phyloP scores from a whole-genome alignment of 2,329 filamentous ascomycete genomes.

The Nemania serpens region DNA sequence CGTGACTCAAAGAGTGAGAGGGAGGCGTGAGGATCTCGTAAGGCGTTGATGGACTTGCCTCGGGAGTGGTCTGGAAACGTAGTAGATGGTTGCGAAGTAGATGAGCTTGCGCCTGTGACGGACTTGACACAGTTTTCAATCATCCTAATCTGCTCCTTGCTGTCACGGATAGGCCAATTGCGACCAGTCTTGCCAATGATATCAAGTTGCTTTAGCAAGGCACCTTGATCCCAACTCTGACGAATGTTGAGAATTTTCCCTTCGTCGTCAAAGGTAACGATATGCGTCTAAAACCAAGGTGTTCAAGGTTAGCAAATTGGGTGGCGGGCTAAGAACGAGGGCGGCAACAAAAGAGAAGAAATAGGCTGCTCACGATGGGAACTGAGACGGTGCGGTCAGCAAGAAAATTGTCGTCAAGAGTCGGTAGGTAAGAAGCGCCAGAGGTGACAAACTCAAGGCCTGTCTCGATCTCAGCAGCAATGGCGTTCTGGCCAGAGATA shows the following conservation, averaged over 20 bases:
- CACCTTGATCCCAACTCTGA: slow-evolving; percentile 93
- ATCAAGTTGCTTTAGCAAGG: slow-evolving; percentile 89
- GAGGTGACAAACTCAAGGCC: slow-evolving; percentile 79
- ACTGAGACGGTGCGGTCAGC: slow-evolving; percentile 79
- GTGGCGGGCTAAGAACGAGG: background rate
- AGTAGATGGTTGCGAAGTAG: slow-evolving; percentile 43
- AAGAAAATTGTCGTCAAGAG: slow-evolving; percentile 92
- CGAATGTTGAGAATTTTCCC: slow-evolving; percentile 86
- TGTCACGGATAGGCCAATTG: slow-evolving; percentile 94
- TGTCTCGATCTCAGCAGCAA: slow-evolving; percentile 81
- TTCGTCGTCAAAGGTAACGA: slow-evolving; percentile 79
- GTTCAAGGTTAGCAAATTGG: slow-evolving; percentile 11
- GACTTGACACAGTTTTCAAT: slow-evolving; percentile 66
- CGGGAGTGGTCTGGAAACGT: slow-evolving; percentile 52
- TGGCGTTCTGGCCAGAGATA: slow-evolving; percentile 70
- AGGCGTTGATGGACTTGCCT: slow-evolving; percentile 57
- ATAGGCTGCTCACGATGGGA: slow-evolving; percentile 69
- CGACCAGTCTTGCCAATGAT: slow-evolving; percentile 88
- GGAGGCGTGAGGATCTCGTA: slow-evolving; percentile 70
- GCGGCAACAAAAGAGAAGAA: background rate
- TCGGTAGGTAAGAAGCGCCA: slow-evolving; percentile 85
- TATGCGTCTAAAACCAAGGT: slow-evolving; percentile 68
- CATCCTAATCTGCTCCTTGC: slow-evolving; percentile 79
- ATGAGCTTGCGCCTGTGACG: slow-evolving; percentile 43
- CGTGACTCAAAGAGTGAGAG: slow-evolving; percentile 76